Percentiles rank a stretch among this genome's conserved stretches.
phyloP scores from a whole-genome alignment of 192 early-diverging fungal genomes.

The Coemansia sp. region DNA sequence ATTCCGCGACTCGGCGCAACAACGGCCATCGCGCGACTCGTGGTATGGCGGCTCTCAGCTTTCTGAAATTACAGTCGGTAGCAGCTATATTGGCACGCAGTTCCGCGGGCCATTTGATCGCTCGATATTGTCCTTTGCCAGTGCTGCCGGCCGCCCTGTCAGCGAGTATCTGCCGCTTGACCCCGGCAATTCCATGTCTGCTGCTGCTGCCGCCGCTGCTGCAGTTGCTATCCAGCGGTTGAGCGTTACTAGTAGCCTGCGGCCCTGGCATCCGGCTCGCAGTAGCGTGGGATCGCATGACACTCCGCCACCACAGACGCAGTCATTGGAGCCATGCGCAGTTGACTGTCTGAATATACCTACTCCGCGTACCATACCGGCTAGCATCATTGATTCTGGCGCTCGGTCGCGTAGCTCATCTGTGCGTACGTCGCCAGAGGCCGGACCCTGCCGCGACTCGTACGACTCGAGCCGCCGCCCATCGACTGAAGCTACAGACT shows the following conservation, averaged over 20 bases:
- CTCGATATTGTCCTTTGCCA: constrained; percentile 27
- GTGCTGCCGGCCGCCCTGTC: neutral
- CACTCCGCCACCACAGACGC: neutral
- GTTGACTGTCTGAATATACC: neutral
- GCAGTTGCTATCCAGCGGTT: neutral
- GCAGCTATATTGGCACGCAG: constrained; percentile 22
- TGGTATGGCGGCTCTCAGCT: constrained; percentile 20
- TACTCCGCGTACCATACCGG: neutral
- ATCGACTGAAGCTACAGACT: neutral
- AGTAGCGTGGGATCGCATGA: constrained; percentile 23
- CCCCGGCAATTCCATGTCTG: neutral
- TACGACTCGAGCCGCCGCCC: neutral
- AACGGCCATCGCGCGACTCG: neutral
- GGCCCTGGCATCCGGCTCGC: constrained; percentile 16
- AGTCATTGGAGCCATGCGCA: neutral
- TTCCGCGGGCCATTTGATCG: constrained; percentile 24
- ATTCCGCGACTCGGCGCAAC: constrained; percentile 15
- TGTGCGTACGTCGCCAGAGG: neutral
- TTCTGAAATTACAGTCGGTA: constrained; percentile 25
- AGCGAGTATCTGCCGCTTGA: constrained; percentile 5
- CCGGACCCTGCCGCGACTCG: neutral
- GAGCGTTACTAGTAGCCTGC: constrained; percentile 11
- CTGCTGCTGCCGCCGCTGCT: neutral
- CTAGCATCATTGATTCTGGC: neutral
- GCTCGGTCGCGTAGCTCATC: constrained; percentile 1